Conservation (phyloP, 768 basidiomycete species). For the Daedaleopsis sinensis region DNA sequence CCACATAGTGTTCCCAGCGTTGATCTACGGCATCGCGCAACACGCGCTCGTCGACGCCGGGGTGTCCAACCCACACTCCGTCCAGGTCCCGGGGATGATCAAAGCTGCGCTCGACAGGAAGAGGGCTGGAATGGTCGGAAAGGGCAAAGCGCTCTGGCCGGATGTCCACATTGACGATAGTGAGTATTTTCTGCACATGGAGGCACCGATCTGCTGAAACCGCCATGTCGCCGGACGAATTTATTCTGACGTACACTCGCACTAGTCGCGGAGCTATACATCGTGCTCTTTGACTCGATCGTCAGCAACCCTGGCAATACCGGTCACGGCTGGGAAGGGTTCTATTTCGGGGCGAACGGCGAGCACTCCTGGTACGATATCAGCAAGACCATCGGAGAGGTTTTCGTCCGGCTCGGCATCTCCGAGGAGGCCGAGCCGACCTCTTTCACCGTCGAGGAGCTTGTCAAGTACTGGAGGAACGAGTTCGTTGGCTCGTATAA, state of each 20-base stretch:
- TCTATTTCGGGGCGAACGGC: constrained; percentile 37
- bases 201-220: too few relatives aligned
- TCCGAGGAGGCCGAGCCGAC: constrained; percentile 42
- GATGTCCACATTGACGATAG: constrained; percentile 60
- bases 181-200: constrained; percentile 29
- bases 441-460: constrained; percentile 47
- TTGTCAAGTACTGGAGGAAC: constrained; percentile 34
- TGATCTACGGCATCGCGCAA: constrained; percentile 60
- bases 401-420: constrained; percentile 35
- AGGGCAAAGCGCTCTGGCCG: constrained; percentile 62
- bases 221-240: too few relatives aligned
- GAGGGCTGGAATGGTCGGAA: constrained; percentile 56
- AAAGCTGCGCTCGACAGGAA: constrained; percentile 47
- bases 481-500: constrained; percentile 1
- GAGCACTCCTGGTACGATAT: constrained; percentile 39
- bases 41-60: constrained; percentile 52
- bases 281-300: constrained; percentile 44
- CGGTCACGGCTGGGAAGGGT: constrained; percentile 39
- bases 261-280: constrained; percentile 47
- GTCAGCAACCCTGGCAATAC: constrained; percentile 28
- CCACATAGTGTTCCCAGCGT: constrained; percentile 56
- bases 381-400: constrained; percentile 39
- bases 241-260: background rate
- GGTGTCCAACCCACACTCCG: constrained; percentile 54
- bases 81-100: constrained; percentile 54